These are phyloP conservation scores for Mycena polygramma DNA, from an alignment of 768 basidiomycete genomes.

Conservation along the genomic window DNA sequence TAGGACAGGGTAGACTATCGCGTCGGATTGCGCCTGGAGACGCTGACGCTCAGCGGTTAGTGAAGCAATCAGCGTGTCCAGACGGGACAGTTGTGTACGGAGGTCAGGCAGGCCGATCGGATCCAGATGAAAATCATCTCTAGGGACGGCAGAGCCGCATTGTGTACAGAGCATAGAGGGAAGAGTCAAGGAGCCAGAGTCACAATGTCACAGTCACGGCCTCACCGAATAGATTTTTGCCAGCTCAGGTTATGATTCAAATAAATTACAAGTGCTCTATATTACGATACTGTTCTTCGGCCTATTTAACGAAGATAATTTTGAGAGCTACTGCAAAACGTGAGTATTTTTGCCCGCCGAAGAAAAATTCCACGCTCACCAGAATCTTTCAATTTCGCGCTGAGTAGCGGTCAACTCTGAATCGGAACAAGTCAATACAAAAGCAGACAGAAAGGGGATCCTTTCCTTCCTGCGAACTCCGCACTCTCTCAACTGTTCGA, in stretches of 20 bases:
- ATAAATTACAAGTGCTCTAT: too few species aligned
- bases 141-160: too few species aligned
- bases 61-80: background rate
- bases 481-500: slow-evolving; percentile 11
- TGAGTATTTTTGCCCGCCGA: background rate
- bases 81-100: background rate
- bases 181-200: too few species aligned
- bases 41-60: slow-evolving; percentile 2
- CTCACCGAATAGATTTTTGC: too few species aligned
- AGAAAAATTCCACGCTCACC: background rate
- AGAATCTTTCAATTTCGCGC: slow-evolving; percentile 10
- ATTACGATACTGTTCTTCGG: background rate
- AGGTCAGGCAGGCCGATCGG: too few species aligned
- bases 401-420: slow-evolving; percentile 19
- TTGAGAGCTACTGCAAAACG: background rate
- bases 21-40: background rate
- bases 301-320: background rate
- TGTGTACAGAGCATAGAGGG: too few species aligned
- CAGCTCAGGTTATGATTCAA: too few species aligned
- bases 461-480: slow-evolving; percentile 18
- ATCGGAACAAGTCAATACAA: background rate
- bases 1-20: slow-evolving; percentile 1
- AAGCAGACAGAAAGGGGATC: background rate
- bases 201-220: too few species aligned
- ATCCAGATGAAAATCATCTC: too few species aligned